Base-by-base conservation (phyloP, 108 stramenopile species). In the Nitzschia sp. region DNA sequence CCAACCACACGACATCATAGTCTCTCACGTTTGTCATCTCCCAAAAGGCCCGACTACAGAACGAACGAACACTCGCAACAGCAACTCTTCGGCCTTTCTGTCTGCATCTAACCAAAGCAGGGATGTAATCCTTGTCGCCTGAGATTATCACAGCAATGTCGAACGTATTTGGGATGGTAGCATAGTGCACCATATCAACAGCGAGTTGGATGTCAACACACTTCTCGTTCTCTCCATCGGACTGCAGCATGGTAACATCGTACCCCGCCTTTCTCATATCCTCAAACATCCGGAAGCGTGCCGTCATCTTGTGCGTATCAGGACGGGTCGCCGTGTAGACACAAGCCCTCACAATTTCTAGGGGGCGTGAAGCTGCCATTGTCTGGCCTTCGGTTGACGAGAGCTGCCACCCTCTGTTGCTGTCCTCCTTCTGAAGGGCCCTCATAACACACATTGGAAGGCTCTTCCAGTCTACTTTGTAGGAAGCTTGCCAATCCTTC, bases 201-300 rank as follows among this genome's bases (percentile, higher is more conserved):
- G 94, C 71, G 24, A 95, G 58, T 62, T 91, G 88, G 71, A 95
- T 95, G 57, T 95, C 94, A 15, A 95, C 87, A 60, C 91, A 91
- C 53, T 95, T 95, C 78, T 95, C 94, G 0, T 79, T 84, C 29
- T 70, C 58, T 0, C 88, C 87, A 20, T 80, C 72, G 6, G 90
- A 89, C 65, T 91, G 84, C 80, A 91, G 78, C 83, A 91, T 88
- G 61, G 89, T 76, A 8, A 95, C 85, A 57, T 91, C 90, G 67
- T 84, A 95, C 22, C 87, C 85, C 19, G 85, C 80, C 63, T 77
- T 73, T 10, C 62, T 53, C 89, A 95, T 85, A 9, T 91, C 86
- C 63, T 85, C 43, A 62, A 90, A 88, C 91, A 93, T 91, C 77
- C 82, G 72, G 50, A 82, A 80, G 9, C 94, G 83, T 52, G 74